Evolutionary conservation across 805 yeast genomes (phyloP).

Genomic region (Komagataella ulmi): DNA sequence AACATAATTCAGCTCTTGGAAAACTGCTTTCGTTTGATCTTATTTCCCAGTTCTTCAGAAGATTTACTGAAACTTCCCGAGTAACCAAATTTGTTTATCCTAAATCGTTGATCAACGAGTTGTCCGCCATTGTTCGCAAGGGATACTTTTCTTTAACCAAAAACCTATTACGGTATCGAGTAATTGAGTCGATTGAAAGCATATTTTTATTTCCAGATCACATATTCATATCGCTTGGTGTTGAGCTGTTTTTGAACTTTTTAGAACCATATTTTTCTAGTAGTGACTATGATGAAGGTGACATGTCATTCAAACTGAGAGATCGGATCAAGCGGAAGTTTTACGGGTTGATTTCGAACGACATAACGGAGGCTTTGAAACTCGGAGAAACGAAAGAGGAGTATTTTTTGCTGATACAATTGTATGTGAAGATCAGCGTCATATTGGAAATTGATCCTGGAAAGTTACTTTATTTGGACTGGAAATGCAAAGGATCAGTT

Average conservation of each 20-base stretch:
- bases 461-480: not conserved
- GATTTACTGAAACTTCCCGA: not conserved
- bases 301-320: not conserved
- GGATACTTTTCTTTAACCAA: not conserved
- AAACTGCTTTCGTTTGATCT: not conserved
- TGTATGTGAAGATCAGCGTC: not conserved
- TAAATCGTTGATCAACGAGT: not conserved
- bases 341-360: not conserved
- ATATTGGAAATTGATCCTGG: not conserved
- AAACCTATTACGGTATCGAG: not conserved
- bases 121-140: not conserved
- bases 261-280: not conserved
- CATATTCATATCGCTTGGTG: not conserved
- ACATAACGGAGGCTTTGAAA: not conserved
- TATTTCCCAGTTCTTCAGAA: not conserved
- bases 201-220: not conserved
- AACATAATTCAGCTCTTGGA: not conserved
- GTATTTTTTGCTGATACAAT: not conserved
- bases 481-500: not conserved
- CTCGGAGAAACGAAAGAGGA: not conserved
- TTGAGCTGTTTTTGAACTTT: not conserved
- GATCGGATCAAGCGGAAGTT: not conserved
- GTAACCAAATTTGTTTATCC: not conserved
- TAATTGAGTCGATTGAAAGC: not conserved
- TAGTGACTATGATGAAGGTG: not conserved